Evolutionary conservation across 2,329 filamentous ascomycete species (phyloP), one percentile per base, ranked within the genome.

Genomic region (Colletotrichum costaricense): DNA sequence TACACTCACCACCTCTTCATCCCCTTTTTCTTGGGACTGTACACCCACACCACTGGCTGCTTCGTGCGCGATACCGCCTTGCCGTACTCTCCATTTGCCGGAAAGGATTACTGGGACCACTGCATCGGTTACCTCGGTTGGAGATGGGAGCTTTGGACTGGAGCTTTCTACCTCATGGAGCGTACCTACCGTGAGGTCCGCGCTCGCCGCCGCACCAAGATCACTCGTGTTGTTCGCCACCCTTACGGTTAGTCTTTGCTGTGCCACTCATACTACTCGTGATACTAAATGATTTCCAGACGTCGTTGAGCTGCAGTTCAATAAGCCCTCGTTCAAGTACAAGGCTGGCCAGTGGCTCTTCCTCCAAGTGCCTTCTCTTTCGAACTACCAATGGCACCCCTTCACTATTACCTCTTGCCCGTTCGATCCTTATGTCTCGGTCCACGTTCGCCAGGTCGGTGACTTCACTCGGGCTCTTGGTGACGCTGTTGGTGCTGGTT

Each of bases 1-100:
- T 99, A 99, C 84, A 98, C 95, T 0, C 97, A 99, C 84, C 97
- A 99, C 79, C 90, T 99, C n/a, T 98, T 98, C 80, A 93, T 99
- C 74, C 96, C 97, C 2, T 99, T 99, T 83, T 85, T 98, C 79
- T 88, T 99, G 57, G 96, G 91, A 58, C 91, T 99, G 77, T 99
- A 98, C 84, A 98, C 96, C 14, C 97, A 99, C 83, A 96, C 97
- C 1, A 94, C 94, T 8, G 95, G 95, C 73, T 99, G 97, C 84
- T 99, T 99, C 85, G 97, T 99, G 52, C 94, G 97, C 77, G 95
- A 98, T 80, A 93, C 92, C 1, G 82, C 87, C 6, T 79, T 90
- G 0, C 90, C 92, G 2, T 88, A 92, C 77, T 98, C 95, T 8
- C 97, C 97, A 2, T 97, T 99, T 76, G 95, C 93, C 12, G 93